Base-by-base conservation (phyloP, 2,329 filamentous ascomycete genomes). In the Didymella pinodella region DNA sequence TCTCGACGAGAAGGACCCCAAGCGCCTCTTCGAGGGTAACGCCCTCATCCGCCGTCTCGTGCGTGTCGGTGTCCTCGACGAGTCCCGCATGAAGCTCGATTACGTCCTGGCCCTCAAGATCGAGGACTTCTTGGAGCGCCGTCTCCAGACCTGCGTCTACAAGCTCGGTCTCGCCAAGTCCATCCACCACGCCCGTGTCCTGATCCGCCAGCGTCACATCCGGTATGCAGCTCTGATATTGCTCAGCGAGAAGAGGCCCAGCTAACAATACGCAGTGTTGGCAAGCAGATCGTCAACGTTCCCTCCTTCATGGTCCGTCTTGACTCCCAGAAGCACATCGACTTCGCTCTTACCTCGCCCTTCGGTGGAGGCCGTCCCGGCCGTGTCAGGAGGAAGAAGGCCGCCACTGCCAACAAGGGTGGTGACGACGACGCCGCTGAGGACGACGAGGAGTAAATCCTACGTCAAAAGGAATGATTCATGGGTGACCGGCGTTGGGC, bases 61-160 rank as follows among this genome's bases (percentile, higher is more conserved):
- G 73, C 95, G 95, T 83, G 93, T 98, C 81, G 95, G 95, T 92
- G 95, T 99, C 79, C 92, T 99, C 79, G 95, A 99, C 83, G 95
- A 99, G 88, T 93, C 93, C 82, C 95, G 95, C 89, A 99, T 99
- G 95, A 99, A 97, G 91, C 95, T 99, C 88, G 95, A 99, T 97
- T 97, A 99, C 90, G 95, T 99, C 81, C 86, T 99, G 81, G 95
- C 95, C 85, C 90, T 99, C 65, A 96, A 97, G 88, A 91, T 96
- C 78, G 95, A 99, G 85, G 95, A 99, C 85, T 99, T 99, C 90
- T 88, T 99, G 85, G 95, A 99, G 91, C 94, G 95, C 79, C 93
- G 95, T 84, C 93, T 98, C 74, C 94, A 99, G 90, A 99, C 95
- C 77, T 97, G 94, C 79, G 95, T 99, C 83, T 98, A 97, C 91